These are phyloP conservation scores for Aphanomyces invadans DNA, from an alignment of 352 stramenopile species.

Conservation along the genomic window DNA sequence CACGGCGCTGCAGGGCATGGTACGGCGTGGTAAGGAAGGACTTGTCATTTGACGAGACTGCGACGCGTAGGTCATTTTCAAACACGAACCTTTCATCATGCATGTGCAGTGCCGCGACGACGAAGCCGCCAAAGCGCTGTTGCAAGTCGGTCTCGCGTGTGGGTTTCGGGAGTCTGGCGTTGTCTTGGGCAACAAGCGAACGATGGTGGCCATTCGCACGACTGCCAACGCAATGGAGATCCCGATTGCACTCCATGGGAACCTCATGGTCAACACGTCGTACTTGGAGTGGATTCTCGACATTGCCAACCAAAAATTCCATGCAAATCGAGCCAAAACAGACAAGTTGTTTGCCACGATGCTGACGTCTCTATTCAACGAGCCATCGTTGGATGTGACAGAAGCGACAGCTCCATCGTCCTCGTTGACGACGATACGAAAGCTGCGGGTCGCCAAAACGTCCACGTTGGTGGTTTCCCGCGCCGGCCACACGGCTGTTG, in stretches of 20 bases:
- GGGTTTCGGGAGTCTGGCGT: conserved; percentile 88
- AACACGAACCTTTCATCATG: conserved; percentile 90
- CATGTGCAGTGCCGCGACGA: conserved; percentile 83
- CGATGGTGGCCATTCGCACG: conserved; percentile 88
- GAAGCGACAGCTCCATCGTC: not conserved
- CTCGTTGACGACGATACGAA: not conserved
- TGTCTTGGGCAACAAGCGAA: conserved; percentile 76
- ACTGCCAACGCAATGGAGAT: conserved; percentile 83
- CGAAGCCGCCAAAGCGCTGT: conserved; percentile 61
- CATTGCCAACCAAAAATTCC: conserved; percentile 81
- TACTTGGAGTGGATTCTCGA: conserved; percentile 72
- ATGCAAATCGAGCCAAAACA: conserved; percentile 62
- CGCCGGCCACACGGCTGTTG: conserved; percentile 54
- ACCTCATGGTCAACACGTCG: conserved; percentile 53
- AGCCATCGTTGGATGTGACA: not conserved
- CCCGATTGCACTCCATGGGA: conserved; percentile 45
- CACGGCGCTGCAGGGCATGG: conserved; percentile 6
- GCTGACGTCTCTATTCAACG: conserved; percentile 32
- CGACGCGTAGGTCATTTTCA: conserved; percentile 80
- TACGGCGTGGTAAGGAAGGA: no score
- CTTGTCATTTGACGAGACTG: no score
- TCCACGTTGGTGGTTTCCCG: conserved; percentile 26
- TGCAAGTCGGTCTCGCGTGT: conserved; percentile 72
- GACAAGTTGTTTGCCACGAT: conserved; percentile 61
- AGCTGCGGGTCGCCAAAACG: not conserved